phyloP scores from a whole-genome alignment of 2,329 filamentous ascomycete genomes.

The Lomentospora prolificans region DNA sequence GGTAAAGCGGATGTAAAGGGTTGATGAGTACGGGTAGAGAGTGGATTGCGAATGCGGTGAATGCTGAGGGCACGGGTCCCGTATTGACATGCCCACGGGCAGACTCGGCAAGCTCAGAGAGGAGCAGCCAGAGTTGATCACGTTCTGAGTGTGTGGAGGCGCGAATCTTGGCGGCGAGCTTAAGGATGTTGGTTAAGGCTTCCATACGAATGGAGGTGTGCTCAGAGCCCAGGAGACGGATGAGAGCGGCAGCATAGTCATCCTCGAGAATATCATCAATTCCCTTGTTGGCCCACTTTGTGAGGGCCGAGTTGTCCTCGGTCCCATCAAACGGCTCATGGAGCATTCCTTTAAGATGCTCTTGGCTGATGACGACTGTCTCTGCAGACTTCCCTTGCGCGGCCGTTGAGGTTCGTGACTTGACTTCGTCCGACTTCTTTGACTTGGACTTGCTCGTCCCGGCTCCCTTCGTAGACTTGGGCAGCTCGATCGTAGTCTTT shows the following conservation, averaged over 20 bases:
- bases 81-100: constrained; percentile 43
- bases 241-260: constrained; percentile 57
- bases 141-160: constrained; percentile 66
- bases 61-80: constrained; percentile 58
- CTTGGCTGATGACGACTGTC: constrained; percentile 19
- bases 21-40: constrained; percentile 61
- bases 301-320: constrained; percentile 42
- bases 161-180: constrained; percentile 52
- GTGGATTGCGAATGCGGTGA: constrained; percentile 65
- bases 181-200: constrained; percentile 59
- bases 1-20: constrained; percentile 74
- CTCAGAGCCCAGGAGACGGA: constrained; percentile 66
- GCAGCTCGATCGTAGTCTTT: constrained; percentile 4
- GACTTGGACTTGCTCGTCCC: background rate
- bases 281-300: constrained; percentile 66
- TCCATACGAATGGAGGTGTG: constrained; percentile 71
- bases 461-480: constrained; percentile 2
- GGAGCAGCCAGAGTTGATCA: constrained; percentile 67
- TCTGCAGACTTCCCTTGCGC: constrained; percentile 5
- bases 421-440: background rate
- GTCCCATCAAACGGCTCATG: constrained; percentile 33
- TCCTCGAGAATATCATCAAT: constrained; percentile 72
- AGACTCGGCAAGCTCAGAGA: constrained; percentile 74
- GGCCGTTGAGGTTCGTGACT: constrained; percentile 3
- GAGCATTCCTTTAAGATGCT: constrained; percentile 43